A percentile compares a stretch with the other conserved stretches of the same genome.
These are phyloP conservation scores for Erodium trifolium DNA, from an alignment of 441 rosid species.

Conservation along the genomic window DNA sequence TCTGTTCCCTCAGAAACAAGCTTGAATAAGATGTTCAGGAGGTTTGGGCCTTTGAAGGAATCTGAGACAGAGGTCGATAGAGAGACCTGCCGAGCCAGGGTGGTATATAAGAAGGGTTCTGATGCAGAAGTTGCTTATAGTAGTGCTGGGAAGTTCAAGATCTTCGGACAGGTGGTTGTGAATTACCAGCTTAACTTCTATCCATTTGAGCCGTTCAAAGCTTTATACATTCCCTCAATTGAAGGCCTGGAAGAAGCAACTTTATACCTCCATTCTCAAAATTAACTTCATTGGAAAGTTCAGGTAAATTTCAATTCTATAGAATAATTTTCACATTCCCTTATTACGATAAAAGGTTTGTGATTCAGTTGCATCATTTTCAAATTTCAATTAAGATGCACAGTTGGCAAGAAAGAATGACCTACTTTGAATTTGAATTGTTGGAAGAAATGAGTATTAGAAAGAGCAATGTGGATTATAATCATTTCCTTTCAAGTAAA, in stretches of 20 bases:
- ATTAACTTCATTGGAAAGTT: conserved; percentile 16
- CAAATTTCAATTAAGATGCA: background rate
- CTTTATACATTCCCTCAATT: conserved; percentile 29
- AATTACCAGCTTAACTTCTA: conserved; percentile 70
- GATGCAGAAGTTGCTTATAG: conserved; percentile 83
- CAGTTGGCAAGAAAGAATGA: background rate
- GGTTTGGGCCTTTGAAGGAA: conserved; percentile 81
- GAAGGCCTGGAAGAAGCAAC: conserved; percentile 46
- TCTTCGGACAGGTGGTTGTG: conserved; percentile 62
- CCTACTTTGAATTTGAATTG: background rate
- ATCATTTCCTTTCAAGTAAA: too few relatives aligned
- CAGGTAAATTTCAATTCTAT: conserved; percentile 30
- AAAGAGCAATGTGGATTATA: too few relatives aligned
- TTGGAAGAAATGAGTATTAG: too few relatives aligned
- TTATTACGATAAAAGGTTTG: background rate
- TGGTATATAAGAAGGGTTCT: conserved; percentile 62
- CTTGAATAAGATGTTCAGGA: conserved; percentile 74
- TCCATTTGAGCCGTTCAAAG: conserved; percentile 60
- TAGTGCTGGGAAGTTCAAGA: conserved; percentile 72
- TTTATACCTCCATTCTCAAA: conserved; percentile 24
- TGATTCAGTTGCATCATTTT: background rate
- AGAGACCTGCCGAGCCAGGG: conserved; percentile 71
- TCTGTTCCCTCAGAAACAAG: conserved; percentile 68
- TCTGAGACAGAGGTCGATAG: conserved; percentile 68
- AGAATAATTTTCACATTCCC: background rate